phyloP scores from a whole-genome alignment of 2,329 filamentous ascomycete genomes.

The Xylaria digitata region DNA sequence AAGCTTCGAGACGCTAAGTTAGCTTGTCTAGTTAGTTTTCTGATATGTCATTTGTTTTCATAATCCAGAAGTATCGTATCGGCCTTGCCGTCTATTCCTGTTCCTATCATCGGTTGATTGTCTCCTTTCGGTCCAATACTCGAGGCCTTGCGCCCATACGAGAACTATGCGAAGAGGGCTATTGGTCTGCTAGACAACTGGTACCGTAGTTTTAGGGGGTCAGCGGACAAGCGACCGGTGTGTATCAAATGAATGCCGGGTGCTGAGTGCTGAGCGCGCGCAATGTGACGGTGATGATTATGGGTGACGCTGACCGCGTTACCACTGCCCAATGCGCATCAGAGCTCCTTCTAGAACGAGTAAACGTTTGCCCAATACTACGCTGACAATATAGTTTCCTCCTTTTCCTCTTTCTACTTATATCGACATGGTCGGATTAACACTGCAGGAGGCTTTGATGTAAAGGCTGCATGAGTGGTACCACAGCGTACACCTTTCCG shows the following conservation, averaged over 20 bases:
- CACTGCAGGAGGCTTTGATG: conserved; percentile 16
- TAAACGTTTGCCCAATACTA: conserved; percentile 23
- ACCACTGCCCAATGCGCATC: conserved; percentile 20
- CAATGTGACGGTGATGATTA: conserved; percentile 7
- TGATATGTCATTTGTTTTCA: conserved; percentile 33
- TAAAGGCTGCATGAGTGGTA: conserved; percentile 14
- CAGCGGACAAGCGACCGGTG: conserved; percentile 4
- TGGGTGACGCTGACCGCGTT: conserved; percentile 30
- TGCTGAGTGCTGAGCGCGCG: not conserved
- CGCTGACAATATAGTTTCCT: conserved; percentile 24
- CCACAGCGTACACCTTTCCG: conserved; percentile 27
- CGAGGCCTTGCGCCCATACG: conserved; percentile 5
- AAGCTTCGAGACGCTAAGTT: conserved; percentile 16
- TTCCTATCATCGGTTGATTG: not conserved
- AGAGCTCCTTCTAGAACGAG: conserved; percentile 33
- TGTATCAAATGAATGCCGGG: not conserved
- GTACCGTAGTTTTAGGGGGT: not conserved
- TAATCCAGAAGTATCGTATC: conserved; percentile 16
- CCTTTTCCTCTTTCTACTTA: conserved; percentile 4
- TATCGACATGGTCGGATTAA: conserved; percentile 12
- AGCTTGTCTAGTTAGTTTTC: conserved; percentile 1
- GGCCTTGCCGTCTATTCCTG: not conserved
- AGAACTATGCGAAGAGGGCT: not conserved
- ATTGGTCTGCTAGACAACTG: conserved; percentile 15
- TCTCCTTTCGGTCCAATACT: conserved; percentile 19